Base-by-base conservation (phyloP, 371 early-diverging fungal species). In the Mortierella sp. region DNA sequence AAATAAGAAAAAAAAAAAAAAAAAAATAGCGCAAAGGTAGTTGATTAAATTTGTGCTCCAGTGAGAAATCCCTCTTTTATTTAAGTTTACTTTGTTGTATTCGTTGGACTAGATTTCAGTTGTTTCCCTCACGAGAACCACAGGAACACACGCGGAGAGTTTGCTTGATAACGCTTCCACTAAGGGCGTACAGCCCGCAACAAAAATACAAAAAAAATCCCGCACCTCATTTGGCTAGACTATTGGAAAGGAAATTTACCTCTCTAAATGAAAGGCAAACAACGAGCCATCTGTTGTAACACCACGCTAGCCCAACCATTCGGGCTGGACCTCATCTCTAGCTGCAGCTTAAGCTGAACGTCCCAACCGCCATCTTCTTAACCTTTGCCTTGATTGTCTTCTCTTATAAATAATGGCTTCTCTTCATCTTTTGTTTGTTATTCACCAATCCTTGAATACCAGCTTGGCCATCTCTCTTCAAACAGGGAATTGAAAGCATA, bases 31-130 rank as follows among this genome's bases (percentile, higher is more conserved):
- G 64, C 64, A 55, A 53, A 38, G 28, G 28, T n/a, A 19, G 36
- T 36, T 6, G 36, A 47, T 47, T 47, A 21, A 16, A 52, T 52
- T 52, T 28, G 28, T 55, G 28, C 28, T 67, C 68, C 68, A 67
- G 60, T 67, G 60, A 67, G 68, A 67, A 59, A 59, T 67, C 68
- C 68, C 68, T 67, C 68, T 48, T 58, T 58, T 58, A 36, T 43
- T 66, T 28, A 50, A 50, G 55, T 55, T 55, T 32, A 28, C 11
- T 58, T 16, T 15, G 13, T 58, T 28, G 11, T 28, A 13, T 58
- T 58, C 22, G 11, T 58, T 33, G 58, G 36, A 32, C 32, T 58
- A 33, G 13, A 33, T 33, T 32, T 58, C 36, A 58, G 24, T 58
- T 53, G 55, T 32, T 63, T 48, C 41, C 41, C 10, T 38, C 40